Conservation (phyloP, 2,329 filamentous ascomycete genomes). For the Arthrobotrys musiformis region DNA sequence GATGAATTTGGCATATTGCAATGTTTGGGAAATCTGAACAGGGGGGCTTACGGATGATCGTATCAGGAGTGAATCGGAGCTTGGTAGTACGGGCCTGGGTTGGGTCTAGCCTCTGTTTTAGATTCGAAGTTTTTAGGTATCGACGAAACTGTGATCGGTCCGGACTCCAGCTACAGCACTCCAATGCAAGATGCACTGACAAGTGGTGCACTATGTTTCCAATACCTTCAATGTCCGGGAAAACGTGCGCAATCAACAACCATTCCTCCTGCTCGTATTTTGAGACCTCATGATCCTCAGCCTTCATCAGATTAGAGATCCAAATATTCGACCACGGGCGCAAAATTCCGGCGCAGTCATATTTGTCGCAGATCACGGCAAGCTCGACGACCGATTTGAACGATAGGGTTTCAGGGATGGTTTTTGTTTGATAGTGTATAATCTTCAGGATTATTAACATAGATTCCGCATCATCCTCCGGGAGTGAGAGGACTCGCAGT, state of each 20-base stretch:
- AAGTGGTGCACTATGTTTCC: not conserved
- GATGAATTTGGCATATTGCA: no score
- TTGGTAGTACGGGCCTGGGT: not conserved
- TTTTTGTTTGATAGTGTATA: not conserved
- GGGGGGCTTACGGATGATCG: no score
- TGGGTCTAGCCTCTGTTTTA: not conserved
- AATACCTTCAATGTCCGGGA: not conserved
- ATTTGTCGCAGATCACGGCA: slow-evolving; percentile 18
- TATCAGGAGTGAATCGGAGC: not conserved
- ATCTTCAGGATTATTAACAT: slow-evolving; percentile 8
- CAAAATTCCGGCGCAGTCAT: slow-evolving; percentile 4
- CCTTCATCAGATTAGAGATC: not conserved
- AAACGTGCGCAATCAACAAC: not conserved
- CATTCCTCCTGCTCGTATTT: not conserved
- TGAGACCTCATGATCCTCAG: not conserved
- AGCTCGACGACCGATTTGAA: not conserved
- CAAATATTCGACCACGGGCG: slow-evolving; percentile 8
- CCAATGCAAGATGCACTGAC: not conserved
- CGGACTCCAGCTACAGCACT: not conserved
- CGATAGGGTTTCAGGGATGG: not conserved
- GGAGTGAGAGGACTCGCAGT: slow-evolving; percentile 3
- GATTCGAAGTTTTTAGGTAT: not conserved
- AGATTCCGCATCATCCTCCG: not conserved
- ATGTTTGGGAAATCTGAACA: no score
- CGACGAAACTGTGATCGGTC: not conserved